phyloP scores from a whole-genome alignment of 768 basidiomycete genomes.

The Auricularia sp. region DNA sequence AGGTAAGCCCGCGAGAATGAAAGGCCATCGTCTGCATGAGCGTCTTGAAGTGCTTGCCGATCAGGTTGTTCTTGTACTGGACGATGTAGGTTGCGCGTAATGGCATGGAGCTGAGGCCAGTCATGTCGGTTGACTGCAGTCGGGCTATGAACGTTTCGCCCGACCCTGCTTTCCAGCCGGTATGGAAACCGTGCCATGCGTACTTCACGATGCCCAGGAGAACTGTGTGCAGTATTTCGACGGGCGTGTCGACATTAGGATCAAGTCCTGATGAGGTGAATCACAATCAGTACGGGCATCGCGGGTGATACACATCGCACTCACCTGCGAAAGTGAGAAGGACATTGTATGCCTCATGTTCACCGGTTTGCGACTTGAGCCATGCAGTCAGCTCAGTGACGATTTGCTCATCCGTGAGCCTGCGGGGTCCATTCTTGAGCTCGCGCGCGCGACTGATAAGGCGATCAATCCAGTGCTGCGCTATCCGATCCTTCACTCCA shows the following conservation, averaged over 20 bases:
- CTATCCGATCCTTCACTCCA: constrained; percentile 25
- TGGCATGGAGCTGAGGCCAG: constrained; percentile 21
- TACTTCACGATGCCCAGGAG: constrained; percentile 23
- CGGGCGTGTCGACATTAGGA: constrained; percentile 34
- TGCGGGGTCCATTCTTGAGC: not conserved
- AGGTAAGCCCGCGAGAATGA: constrained; percentile 11
- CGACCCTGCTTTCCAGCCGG: constrained; percentile 21
- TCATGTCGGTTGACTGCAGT: constrained; percentile 17
- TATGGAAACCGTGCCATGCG: constrained; percentile 25
- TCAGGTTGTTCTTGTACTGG: constrained; percentile 33
- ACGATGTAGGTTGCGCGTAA: constrained; percentile 34
- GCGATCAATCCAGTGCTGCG: constrained; percentile 27
- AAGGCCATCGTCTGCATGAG: constrained; percentile 29
- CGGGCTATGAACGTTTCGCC: constrained; percentile 20
- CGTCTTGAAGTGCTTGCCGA: constrained; percentile 34
- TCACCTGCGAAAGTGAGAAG: not conserved
- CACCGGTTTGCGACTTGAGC: not conserved
- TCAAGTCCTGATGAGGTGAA: constrained; percentile 26
- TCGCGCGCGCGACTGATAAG: not conserved
- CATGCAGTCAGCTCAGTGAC: not conserved
- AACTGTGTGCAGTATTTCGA: constrained; percentile 29
- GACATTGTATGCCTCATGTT: not conserved
- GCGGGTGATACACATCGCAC: not conserved
- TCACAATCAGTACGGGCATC: not conserved
- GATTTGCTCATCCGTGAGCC: not conserved